These are phyloP conservation scores for Botryosphaeria agaves DNA, from an alignment of 2,329 filamentous ascomycete species.

Conservation along the genomic window DNA sequence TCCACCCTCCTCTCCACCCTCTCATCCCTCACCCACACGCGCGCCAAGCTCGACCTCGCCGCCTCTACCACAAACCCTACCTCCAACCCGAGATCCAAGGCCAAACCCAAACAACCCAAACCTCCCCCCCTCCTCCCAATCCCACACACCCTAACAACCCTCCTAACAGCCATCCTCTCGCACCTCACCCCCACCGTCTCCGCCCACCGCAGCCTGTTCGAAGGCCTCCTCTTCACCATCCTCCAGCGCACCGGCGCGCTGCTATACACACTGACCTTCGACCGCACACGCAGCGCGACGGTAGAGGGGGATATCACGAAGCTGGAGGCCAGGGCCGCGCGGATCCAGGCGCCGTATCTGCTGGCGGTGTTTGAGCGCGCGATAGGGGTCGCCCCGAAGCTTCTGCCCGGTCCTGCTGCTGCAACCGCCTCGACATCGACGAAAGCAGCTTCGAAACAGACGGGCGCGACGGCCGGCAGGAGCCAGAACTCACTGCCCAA, in stretches of 20 bases:
- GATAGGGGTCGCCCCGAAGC: conserved; percentile 19
- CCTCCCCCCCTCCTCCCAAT: conserved; percentile 10
- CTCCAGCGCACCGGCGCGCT: conserved; percentile 20
- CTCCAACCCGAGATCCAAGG: conserved; percentile 3
- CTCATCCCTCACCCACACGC: conserved; percentile 10
- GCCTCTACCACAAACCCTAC: background rate
- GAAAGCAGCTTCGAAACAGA: conserved; percentile 9
- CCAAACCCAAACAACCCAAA: conserved; percentile 1
- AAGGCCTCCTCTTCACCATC: conserved; percentile 23
- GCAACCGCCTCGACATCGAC: conserved; percentile 4
- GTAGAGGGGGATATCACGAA: conserved; percentile 14
- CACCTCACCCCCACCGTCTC: conserved; percentile 17
- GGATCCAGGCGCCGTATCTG: conserved; percentile 23
- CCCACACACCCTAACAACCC: conserved; percentile 13
- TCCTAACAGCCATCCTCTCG: conserved; percentile 18
- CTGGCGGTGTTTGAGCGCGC: conserved; percentile 21
- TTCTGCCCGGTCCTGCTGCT: conserved; percentile 9
- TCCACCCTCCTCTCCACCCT: conserved; percentile 15
- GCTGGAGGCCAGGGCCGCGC: conserved; percentile 9
- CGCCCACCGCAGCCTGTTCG: conserved; percentile 22
- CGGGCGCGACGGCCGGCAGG: conserved; percentile 8
- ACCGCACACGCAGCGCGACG: conserved; percentile 10
- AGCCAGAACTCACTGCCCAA: conserved; percentile 6
- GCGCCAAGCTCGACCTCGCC: conserved; percentile 4
- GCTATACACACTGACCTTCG: conserved; percentile 22